Conservation (phyloP, 345 rosid species). For the Cardamine chenopodiifolia region DNA sequence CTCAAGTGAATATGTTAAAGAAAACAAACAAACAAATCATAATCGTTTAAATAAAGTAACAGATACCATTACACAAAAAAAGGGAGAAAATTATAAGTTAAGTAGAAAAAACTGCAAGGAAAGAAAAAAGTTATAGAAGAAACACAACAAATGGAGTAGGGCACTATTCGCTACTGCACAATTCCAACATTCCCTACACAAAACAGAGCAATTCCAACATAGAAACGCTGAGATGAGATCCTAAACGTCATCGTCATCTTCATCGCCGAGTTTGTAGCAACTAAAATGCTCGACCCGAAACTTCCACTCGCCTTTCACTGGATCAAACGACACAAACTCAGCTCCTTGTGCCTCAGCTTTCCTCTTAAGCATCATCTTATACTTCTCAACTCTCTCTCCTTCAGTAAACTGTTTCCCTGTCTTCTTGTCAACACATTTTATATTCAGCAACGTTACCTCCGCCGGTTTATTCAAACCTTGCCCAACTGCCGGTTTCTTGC, state of each 20-base stretch:
- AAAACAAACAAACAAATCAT: too few species aligned
- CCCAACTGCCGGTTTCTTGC: conserved; percentile 91
- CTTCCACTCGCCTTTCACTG: conserved; percentile 90
- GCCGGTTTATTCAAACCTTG: conserved; percentile 98
- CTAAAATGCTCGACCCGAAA: conserved; percentile 90
- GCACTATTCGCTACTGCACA: conserved; percentile 27
- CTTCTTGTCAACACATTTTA: conserved; percentile 84
- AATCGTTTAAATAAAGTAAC: background rate
- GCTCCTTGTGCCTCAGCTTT: conserved; percentile 94
- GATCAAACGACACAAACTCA: conserved; percentile 80
- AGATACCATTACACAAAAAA: conserved; percentile 14
- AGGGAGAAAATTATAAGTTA: background rate
- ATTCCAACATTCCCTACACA: conserved; percentile 15
- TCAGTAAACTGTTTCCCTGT: conserved; percentile 68
- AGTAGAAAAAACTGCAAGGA: background rate
- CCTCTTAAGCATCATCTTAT: conserved; percentile 80
- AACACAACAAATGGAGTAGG: conserved; percentile 21
- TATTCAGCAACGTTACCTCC: conserved; percentile 86
- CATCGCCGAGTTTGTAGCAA: conserved; percentile 59
- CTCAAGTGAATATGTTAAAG: background rate
- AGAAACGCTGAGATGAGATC: conserved; percentile 20
- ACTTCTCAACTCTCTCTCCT: conserved; percentile 72
- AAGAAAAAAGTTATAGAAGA: background rate
- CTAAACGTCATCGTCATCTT: conserved; percentile 42
- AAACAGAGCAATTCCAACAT: conserved; percentile 22